A percentile compares a stretch with the other conserved stretches of the same genome.
phyloP scores from a whole-genome alignment of 345 rosid species.

The Acer saccharum region DNA sequence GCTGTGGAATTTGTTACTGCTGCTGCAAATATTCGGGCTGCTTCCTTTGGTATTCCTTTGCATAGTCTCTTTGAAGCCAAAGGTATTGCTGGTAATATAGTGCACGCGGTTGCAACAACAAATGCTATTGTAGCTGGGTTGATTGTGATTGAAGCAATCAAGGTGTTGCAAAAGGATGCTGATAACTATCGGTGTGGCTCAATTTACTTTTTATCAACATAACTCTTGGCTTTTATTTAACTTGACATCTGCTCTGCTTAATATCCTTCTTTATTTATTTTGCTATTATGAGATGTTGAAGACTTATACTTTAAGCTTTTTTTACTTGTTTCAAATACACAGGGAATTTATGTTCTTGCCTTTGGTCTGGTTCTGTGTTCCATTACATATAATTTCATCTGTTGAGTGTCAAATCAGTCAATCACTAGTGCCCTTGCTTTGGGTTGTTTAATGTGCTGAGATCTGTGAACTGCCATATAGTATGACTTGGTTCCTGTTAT shows the following conservation, averaged over 20 bases:
- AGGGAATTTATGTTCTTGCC: too few relatives aligned
- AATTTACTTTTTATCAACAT: slow-evolving; percentile 20
- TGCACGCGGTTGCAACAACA: slow-evolving; percentile 98
- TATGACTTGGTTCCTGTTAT: too few relatives aligned
- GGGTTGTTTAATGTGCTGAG: too few relatives aligned
- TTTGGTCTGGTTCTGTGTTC: too few relatives aligned
- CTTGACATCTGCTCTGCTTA: neutral
- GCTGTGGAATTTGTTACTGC: slow-evolving; percentile 98
- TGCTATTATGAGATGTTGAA: neutral
- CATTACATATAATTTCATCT: too few relatives aligned
- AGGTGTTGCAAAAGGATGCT: slow-evolving; percentile 75
- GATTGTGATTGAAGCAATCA: slow-evolving; percentile 96
- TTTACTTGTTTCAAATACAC: neutral
- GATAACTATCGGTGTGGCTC: slow-evolving; percentile 68
- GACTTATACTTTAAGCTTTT: neutral
- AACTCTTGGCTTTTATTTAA: neutral
- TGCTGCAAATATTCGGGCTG: slow-evolving; percentile 97
- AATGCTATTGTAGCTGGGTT: slow-evolving; percentile 93
- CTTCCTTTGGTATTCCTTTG: slow-evolving; percentile 88
- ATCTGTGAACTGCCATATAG: too few relatives aligned
- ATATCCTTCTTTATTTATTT: neutral
- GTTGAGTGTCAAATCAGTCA: too few relatives aligned
- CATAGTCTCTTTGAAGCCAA: slow-evolving; percentile 99
- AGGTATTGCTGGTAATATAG: slow-evolving; percentile 99
- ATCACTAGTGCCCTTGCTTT: too few relatives aligned